Evolutionary conservation across 2,329 filamentous ascomycete genomes (phyloP).

Genomic region (Pseudopyricularia javanii): DNA sequence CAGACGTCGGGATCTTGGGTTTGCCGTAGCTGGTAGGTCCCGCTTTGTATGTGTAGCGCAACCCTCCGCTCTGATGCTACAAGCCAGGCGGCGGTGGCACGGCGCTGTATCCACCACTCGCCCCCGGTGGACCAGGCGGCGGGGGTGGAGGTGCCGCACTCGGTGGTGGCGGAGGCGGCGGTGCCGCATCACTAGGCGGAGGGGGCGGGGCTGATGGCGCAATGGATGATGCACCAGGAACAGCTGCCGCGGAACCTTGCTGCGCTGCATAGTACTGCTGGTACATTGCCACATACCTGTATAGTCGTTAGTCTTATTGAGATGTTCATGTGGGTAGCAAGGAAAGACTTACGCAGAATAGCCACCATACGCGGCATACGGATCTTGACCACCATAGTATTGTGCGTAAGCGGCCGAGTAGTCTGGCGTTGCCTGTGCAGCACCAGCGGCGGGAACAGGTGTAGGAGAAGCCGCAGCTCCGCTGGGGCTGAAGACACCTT

Average conservation of each 20-base stretch:
- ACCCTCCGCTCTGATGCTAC: no score
- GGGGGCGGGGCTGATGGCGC: not conserved
- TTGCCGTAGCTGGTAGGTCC: no score
- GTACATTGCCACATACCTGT: slow-evolving; percentile 2
- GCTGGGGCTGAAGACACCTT: not conserved
- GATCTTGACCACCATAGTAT: not conserved
- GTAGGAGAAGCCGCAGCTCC: not conserved
- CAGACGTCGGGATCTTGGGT: no score
- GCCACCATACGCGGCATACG: slow-evolving; percentile 2
- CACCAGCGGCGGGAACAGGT: not conserved
- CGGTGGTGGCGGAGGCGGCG: slow-evolving; percentile 1
- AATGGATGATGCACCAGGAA: not conserved
- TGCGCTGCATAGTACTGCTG: slow-evolving; percentile 3
- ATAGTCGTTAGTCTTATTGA: not conserved
- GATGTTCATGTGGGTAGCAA: not conserved
- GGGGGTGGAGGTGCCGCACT: not conserved
- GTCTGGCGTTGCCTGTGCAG: not conserved
- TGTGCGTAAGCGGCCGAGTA: slow-evolving; percentile 1
- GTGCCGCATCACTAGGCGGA: not conserved
- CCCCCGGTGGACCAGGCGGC: slow-evolving; percentile 1
- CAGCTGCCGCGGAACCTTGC: not conserved
- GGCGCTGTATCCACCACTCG: not conserved
- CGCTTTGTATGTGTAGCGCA: no score
- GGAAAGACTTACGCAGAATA: slow-evolving; percentile 2
- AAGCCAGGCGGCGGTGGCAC: slow-evolving; percentile 1